Evolutionary conservation across 2,329 filamentous ascomycete genomes (phyloP).

Genomic region (Apiospora sp.): DNA sequence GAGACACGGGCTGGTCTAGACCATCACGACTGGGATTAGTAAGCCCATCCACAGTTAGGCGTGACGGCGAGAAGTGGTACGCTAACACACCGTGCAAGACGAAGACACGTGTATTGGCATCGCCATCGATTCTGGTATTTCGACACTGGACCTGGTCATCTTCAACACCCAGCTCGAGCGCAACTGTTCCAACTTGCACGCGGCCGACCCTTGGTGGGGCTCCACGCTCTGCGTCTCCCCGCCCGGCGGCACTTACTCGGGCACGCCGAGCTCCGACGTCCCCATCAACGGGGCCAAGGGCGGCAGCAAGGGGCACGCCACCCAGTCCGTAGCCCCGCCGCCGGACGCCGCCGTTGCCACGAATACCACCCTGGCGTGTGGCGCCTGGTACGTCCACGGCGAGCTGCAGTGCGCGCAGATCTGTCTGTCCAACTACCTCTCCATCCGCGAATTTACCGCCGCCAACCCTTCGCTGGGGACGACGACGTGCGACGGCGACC

Average conservation of each 20-base stretch:
- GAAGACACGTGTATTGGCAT: conserved; percentile 8
- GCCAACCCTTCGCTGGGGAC: conserved; percentile 16
- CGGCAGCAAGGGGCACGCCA: conserved; percentile 1
- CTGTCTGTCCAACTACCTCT: neutral
- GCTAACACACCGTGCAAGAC: neutral
- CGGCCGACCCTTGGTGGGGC: conserved; percentile 8
- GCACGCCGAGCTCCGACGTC: neutral
- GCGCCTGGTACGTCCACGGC: conserved; percentile 12
- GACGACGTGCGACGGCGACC: neutral
- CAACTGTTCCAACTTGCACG: conserved; percentile 14
- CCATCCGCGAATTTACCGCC: neutral
- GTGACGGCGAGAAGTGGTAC: too few species aligned
- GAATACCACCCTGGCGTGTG: neutral
- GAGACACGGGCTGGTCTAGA: too few species aligned
- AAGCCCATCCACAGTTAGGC: too few species aligned
- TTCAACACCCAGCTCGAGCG: neutral
- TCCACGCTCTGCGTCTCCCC: conserved; percentile 4
- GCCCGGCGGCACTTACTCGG: conserved; percentile 10
- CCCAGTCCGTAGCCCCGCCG: neutral
- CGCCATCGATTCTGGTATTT: neutral
- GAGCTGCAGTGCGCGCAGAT: neutral
- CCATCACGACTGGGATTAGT: too few species aligned
- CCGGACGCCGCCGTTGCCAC: neutral
- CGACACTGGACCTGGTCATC: conserved; percentile 1
- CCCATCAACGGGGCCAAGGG: conserved; percentile 9